Evolutionary conservation across 495 filamentous ascomycete genomes (phyloP), one percentile per base, ranked within the genome.

Genomic region (Tetracladium setigerum): DNA sequence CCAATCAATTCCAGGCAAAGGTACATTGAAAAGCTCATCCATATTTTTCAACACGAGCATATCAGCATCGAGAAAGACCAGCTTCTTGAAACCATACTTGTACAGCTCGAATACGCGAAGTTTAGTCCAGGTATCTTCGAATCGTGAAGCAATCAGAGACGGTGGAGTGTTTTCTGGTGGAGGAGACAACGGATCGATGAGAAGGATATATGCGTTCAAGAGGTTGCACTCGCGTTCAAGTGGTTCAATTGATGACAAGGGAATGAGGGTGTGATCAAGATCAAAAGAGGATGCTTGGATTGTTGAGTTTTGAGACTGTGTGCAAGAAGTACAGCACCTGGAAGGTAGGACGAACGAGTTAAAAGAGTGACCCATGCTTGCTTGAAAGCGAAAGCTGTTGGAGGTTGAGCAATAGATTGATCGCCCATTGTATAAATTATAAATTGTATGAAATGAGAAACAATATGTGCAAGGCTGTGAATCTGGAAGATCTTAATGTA

Each of bases 111-210:
- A 79, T 16, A 74, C 73, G 18, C 66, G 64, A 0, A 78, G 63
- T 44, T 80, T 79, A 1, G 74, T 76, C 73, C 71, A 78, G 14
- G 75, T 78, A 47, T 78, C 72, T 36, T 55, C 54, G 45, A 77
- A 78, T 12, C 73, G 67, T 30, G 65, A 58, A 0, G 69, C 68
- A 31, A 72, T 68, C 5, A 68, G 47, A 4, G 47, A 17, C n/a
- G 57, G 50, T 15, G 38, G 45, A 7, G 40, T 38, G 35, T 62
- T 52, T 9, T 37, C 35, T 36, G 44, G 55, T 1, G 65, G 37
- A 15, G 42, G 65, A 0, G 46, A 38, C 13, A 79, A 54, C 0
- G 62, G 57, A 10, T 67, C 52, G 38, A 66, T 62, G 8, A 46
- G 55, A 4, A 55, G 53, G 18, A 67, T 58, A 30, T 67, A 54